Evolutionary conservation across 352 stramenopile genomes (phyloP), one percentile per base, ranked within the genome.

Genomic region (Phytophthora podocarpi): DNA sequence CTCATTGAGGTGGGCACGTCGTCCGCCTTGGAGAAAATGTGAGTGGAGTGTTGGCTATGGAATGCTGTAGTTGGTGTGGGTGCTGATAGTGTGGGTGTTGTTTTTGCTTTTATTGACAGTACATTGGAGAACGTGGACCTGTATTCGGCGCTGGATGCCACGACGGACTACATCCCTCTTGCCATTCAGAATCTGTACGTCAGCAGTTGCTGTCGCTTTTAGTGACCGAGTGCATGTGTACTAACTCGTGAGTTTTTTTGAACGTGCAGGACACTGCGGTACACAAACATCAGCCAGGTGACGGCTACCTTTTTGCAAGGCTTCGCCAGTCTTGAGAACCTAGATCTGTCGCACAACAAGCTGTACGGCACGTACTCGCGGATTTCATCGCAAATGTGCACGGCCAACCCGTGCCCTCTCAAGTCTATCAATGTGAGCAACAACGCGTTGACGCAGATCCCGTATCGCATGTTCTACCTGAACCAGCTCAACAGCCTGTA

Each of bases 301-400:
- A 79, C 68, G 26, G 39, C 58, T 3, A 74, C 69, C 4, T 84
- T 84, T 39, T 47, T 84, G 41, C 72, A 70, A 39, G 72, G 75
- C 12, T 65, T 80, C 32, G 72, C 72, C 13, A 79, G 70, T 63
- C 57, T 84, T 16, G 56, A 74, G 48, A 71, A 73, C 15, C 41
- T 84, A 69, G 75, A 84, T 40, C 39, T 84, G 5, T 84, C 75
- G n/a, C 35, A 70, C 37, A 84, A 84, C 57, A 71, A 80, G 13
- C 49, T 84, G n/a, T 12, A 69, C 2, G 72, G 72, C 10, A 66
- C 60, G 3, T 84, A 84, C 69, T 76, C 67, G 32, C 75, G 72
- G 12, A 78, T 84, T 46, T 72, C 62, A n/a, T 57, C 74, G n/a
- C 67, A 76, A 53, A 69, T 84, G 52, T 81, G 75, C 62, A 69